phyloP scores from a whole-genome alignment of 2,329 filamentous ascomycete genomes.

The Ustilaginoidea virens region DNA sequence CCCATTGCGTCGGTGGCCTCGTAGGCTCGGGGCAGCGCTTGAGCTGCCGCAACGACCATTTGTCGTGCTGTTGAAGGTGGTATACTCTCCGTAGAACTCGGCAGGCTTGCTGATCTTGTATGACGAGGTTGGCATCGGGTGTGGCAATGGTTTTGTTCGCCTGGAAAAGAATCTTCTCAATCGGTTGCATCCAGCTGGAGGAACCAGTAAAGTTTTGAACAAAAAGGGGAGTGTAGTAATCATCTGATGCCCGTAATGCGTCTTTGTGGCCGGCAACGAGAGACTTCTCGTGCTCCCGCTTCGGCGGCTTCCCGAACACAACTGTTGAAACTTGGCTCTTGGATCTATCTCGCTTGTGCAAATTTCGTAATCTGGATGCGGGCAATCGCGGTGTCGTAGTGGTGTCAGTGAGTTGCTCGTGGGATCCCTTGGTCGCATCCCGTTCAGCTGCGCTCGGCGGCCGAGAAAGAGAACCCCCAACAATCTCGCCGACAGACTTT shows the following conservation, averaged over 20 bases:
- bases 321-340: constrained; percentile 59
- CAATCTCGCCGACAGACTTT: constrained; percentile 59
- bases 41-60: constrained; percentile 84
- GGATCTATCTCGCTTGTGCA: constrained; percentile 37
- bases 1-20: constrained; percentile 65
- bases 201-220: constrained; percentile 40
- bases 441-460: constrained; percentile 19
- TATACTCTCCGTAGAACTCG: constrained; percentile 78
- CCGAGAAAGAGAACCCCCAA: constrained; percentile 39
- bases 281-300: constrained; percentile 31
- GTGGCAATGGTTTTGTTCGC: constrained; percentile 86
- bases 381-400: constrained; percentile 30
- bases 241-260: constrained; percentile 33
- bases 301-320: constrained; percentile 56
- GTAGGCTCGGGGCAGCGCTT: constrained; percentile 71
- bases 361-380: constrained; percentile 14
- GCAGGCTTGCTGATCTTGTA: constrained; percentile 77
- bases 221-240: constrained; percentile 50
- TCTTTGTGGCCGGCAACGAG: constrained; percentile 25
- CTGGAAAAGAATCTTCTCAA: constrained; percentile 60
- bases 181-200: constrained; percentile 43
- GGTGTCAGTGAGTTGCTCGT: constrained; percentile 23
- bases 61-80: constrained; percentile 75
- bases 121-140: constrained; percentile 64
- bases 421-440: constrained; percentile 12